phyloP scores from a whole-genome alignment of 257 asterid species.

The Oldenlandia corymbosa region DNA sequence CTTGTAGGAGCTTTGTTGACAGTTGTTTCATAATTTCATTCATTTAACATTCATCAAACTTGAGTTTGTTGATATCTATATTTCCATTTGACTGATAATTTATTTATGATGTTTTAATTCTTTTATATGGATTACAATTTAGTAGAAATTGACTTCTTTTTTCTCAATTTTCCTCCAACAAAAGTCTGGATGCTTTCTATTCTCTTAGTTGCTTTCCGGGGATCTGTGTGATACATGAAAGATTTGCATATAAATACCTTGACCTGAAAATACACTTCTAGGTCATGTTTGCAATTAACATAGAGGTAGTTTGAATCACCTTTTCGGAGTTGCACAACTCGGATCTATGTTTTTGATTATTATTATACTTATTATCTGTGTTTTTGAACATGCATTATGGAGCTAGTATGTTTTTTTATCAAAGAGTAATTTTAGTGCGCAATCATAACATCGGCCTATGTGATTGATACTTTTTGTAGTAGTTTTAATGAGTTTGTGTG shows the following conservation, averaged over 20 bases:
- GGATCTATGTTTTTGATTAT: background rate
- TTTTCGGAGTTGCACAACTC: background rate
- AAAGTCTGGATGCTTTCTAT: background rate
- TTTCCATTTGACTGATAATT: background rate
- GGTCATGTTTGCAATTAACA: too few species aligned
- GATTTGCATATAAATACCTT: too few species aligned
- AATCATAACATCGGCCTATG: background rate
- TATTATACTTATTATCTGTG: background rate
- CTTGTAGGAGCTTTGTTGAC: too few species aligned
- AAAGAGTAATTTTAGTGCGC: background rate
- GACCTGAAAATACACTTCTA: too few species aligned
- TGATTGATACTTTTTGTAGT: background rate
- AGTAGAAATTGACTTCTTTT: too few species aligned
- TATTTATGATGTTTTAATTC: background rate
- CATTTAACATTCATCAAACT: too few species aligned
- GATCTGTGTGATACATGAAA: too few species aligned
- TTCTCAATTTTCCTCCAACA: background rate
- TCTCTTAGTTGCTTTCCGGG: background rate
- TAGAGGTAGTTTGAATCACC: background rate
- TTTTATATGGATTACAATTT: background rate
- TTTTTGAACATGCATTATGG: too few species aligned
- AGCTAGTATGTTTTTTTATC: too few species aligned
- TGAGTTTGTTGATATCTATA: too few species aligned
- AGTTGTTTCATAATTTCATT: too few species aligned
- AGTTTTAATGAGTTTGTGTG: slow-evolving; percentile 1